Conservation (phyloP, 1,284 basidiomycete genomes). For the Leccinum fuscescens region DNA sequence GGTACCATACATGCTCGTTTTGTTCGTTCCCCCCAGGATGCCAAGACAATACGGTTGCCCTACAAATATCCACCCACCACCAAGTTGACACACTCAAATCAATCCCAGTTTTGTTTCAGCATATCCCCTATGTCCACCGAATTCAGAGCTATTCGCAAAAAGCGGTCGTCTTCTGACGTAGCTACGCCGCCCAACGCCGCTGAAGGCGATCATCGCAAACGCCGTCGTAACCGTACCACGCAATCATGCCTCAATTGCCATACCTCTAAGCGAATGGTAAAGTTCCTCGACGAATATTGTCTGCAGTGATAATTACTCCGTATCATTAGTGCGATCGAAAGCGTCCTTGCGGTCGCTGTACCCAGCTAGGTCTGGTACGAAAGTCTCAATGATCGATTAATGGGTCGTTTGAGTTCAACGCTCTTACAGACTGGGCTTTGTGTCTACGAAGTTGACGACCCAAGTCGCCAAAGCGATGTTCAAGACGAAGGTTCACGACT, state of each 20-base stretch:
- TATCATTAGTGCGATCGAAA: constrained; percentile 62
- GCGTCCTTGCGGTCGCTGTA: constrained; percentile 71
- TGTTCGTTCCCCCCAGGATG: constrained; percentile 13
- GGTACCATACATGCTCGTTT: constrained; percentile 1
- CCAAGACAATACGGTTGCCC: constrained; percentile 24
- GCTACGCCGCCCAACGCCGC: constrained; percentile 18
- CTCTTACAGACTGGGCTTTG: constrained; percentile 68
- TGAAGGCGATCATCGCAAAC: constrained; percentile 49
- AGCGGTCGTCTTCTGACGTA: constrained; percentile 22
- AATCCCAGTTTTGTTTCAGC: constrained; percentile 1
- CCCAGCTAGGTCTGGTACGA: constrained; percentile 66
- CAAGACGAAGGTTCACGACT: constrained; percentile 67
- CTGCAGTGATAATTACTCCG: background rate
- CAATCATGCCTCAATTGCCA: constrained; percentile 68
- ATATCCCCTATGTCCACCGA: constrained; percentile 28
- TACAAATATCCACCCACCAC: constrained; percentile 26
- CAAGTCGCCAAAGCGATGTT: constrained; percentile 49
- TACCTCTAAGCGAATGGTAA: constrained; percentile 80
- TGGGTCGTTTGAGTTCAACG: constrained; percentile 2
- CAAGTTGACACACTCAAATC: constrained; percentile 1
- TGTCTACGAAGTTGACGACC: constrained; percentile 82
- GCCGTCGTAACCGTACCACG: constrained; percentile 64
- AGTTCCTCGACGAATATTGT: constrained; percentile 17
- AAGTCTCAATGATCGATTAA: background rate
- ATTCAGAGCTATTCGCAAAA: constrained; percentile 28